Evolutionary conservation across 495 filamentous ascomycete species (phyloP).

Genomic region (Talaromyces ruber): DNA sequence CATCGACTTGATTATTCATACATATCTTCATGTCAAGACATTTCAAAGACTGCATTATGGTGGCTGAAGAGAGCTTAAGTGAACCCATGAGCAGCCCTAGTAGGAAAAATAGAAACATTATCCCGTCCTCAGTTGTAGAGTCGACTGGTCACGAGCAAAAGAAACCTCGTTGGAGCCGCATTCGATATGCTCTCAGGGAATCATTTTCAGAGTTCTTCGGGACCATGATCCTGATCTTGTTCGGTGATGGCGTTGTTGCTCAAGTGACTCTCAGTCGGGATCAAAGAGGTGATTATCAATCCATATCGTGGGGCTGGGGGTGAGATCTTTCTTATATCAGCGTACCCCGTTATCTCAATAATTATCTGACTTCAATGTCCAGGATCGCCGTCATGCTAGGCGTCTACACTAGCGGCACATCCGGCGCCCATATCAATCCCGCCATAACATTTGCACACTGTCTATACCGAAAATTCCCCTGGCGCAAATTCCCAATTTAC

Average conservation of each 20-base stretch:
- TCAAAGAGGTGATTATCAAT: slow-evolving; percentile 48
- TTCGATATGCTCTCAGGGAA: slow-evolving; percentile 39
- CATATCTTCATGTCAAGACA: neutral
- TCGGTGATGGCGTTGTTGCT: slow-evolving; percentile 54
- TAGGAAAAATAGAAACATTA: neutral
- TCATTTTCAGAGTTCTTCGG: slow-evolving; percentile 58
- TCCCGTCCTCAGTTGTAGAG: neutral
- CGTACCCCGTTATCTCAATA: neutral
- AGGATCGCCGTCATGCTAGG: slow-evolving; percentile 56
- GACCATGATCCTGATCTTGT: slow-evolving; percentile 53
- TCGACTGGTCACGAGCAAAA: slow-evolving; percentile 11
- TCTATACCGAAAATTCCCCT: slow-evolving; percentile 52
- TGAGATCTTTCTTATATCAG: slow-evolving; percentile 21
- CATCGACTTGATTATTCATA: neutral
- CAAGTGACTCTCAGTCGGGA: slow-evolving; percentile 46
- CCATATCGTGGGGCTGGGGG: slow-evolving; percentile 57
- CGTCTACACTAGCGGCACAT: slow-evolving; percentile 51
- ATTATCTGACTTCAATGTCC: neutral
- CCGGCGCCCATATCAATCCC: slow-evolving; percentile 57
- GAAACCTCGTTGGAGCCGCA: slow-evolving; percentile 36
- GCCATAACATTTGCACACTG: slow-evolving; percentile 58
- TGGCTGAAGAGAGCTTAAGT: neutral
- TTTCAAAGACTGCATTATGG: neutral
- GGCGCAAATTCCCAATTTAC: slow-evolving; percentile 50
- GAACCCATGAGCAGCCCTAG: neutral